phyloP scores from a whole-genome alignment of 306 rosid species.

The Casuarina cunninghamiana region DNA sequence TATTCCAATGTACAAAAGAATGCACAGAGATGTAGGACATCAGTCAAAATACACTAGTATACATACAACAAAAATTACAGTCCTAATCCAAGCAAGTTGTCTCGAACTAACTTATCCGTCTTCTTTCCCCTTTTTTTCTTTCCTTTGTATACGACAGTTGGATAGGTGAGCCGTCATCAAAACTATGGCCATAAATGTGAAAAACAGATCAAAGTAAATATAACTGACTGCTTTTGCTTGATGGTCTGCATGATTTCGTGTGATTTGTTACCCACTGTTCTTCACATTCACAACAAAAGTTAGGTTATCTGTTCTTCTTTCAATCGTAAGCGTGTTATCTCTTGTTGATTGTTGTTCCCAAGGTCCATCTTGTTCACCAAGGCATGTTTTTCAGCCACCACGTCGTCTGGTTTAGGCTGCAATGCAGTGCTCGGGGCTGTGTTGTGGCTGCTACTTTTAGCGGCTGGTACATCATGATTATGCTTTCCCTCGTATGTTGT shows the following conservation, averaged over 20 bases:
- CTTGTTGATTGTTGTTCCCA: conserved; percentile 44
- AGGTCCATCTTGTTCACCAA: conserved; percentile 30
- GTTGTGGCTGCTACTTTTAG: conserved; percentile 67
- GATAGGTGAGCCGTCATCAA: conserved; percentile 38
- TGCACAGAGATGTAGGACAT: conserved; percentile 30
- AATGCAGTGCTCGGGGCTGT: conserved; percentile 45
- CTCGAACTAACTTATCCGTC: conserved; percentile 1
- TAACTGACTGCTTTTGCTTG: conserved; percentile 24
- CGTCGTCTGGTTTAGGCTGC: conserved; percentile 40
- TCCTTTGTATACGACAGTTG: conserved; percentile 21
- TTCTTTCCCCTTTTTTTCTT: not conserved
- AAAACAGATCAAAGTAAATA: conserved; percentile 31
- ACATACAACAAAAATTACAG: conserved; percentile 25
- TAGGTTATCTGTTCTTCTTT: conserved; percentile 74
- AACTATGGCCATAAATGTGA: conserved; percentile 38
- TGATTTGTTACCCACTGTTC: conserved; percentile 17
- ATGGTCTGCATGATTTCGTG: conserved; percentile 10
- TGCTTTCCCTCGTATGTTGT: conserved; percentile 93
- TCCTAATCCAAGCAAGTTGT: conserved; percentile 16
- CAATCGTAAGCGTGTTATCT: conserved; percentile 51
- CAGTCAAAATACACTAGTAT: conserved; percentile 21
- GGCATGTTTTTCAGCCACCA: conserved; percentile 31
- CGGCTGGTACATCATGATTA: conserved; percentile 84
- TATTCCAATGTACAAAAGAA: conserved; percentile 57
- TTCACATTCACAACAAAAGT: conserved; percentile 17